Evolutionary conservation across 495 filamentous ascomycete genomes (phyloP).

Genomic region (Penicillium turbatum): DNA sequence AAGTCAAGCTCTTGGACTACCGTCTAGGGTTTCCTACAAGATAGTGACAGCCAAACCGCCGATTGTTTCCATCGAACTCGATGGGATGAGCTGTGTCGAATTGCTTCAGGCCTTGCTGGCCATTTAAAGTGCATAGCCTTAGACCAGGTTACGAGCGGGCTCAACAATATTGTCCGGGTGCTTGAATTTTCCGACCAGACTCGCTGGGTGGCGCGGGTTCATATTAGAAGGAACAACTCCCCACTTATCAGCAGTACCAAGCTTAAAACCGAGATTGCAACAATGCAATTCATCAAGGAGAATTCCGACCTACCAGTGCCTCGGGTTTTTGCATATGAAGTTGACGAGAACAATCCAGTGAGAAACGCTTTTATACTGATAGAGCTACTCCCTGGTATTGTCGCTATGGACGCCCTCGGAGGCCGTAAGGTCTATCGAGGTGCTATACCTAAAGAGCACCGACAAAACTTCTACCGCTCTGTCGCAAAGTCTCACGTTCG

Average conservation of each 20-base stretch:
- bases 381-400: slow-evolving; percentile 7
- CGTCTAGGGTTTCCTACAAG: slow-evolving; percentile 2
- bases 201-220: slow-evolving; percentile 1
- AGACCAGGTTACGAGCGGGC: not conserved
- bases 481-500: slow-evolving; percentile 4
- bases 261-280: slow-evolving; percentile 5
- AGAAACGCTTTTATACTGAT: slow-evolving; percentile 8
- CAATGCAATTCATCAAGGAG: slow-evolving; percentile 9
- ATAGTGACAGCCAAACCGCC: not conserved
- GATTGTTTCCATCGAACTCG: slow-evolving; percentile 1
- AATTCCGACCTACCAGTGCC: slow-evolving; percentile 2
- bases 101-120: not conserved
- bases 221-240: not conserved
- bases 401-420: slow-evolving; percentile 11
- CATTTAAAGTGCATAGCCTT: not conserved
- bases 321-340: slow-evolving; percentile 9
- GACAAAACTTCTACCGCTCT: slow-evolving; percentile 2
- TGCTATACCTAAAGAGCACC: not conserved
- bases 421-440: slow-evolving; percentile 8
- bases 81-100: not conserved
- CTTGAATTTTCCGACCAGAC: not conserved
- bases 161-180: slow-evolving; percentile 3
- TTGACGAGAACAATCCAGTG: slow-evolving; percentile 1
- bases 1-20: slow-evolving; percentile 2
- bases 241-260: not conserved